phyloP scores from a whole-genome alignment of 2,329 filamentous ascomycete genomes.

The Colletotrichum tofieldiae region DNA sequence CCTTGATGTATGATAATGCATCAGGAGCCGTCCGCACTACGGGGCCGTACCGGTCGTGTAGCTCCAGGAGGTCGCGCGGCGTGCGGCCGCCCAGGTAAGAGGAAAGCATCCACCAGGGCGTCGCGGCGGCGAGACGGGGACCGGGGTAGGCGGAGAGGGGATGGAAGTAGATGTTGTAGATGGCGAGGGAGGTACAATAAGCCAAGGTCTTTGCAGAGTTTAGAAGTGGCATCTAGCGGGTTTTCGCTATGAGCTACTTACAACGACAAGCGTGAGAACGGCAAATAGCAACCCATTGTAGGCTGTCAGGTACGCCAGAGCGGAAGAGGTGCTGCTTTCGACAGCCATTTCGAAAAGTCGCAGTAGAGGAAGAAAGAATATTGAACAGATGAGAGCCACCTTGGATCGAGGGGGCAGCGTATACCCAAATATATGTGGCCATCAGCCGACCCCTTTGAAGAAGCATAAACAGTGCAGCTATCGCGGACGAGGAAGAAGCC shows the following conservation, averaged over 20 bases:
- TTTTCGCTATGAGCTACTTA: not conserved
- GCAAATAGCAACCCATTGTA: not conserved
- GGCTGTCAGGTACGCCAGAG: not conserved
- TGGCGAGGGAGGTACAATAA: not conserved
- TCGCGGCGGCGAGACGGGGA: conserved; percentile 42
- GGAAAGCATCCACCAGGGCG: conserved; percentile 24
- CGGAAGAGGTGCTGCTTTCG: not conserved
- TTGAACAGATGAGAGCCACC: not conserved
- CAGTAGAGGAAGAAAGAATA: not conserved
- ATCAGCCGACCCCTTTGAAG: not conserved
- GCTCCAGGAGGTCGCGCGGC: conserved; percentile 46
- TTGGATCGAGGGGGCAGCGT: not conserved
- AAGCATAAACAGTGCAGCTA: not conserved
- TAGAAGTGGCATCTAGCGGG: not conserved
- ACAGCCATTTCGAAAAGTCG: not conserved
- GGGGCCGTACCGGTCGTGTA: conserved; percentile 59
- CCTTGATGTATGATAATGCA: conserved; percentile 60
- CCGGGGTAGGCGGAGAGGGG: conserved; percentile 51
- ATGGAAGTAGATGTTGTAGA: conserved; percentile 53
- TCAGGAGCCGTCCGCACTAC: conserved; percentile 63
- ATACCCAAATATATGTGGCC: not conserved
- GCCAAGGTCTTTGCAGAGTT: not conserved
- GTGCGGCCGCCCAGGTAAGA: conserved; percentile 41
- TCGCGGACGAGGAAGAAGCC: not conserved
- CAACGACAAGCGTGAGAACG: not conserved